Evolutionary conservation across 2,329 filamentous ascomycete species (phyloP), one percentile per base, ranked within the genome.

Genomic region (Talaromyces atroroseus): DNA sequence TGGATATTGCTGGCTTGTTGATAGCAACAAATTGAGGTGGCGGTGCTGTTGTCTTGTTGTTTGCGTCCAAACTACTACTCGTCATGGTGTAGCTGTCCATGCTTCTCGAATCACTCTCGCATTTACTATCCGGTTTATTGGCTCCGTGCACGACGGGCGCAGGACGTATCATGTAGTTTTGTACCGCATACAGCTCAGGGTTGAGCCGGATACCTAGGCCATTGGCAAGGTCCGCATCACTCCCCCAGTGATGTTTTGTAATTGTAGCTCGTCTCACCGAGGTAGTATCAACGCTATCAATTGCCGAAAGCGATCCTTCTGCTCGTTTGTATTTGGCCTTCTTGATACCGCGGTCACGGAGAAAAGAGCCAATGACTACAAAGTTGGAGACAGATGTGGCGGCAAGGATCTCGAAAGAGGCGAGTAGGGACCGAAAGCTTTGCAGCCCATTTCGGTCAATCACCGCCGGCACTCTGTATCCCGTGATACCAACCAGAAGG

Each of bases 301-400:
- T 75, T 2, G 78, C 75, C 16, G 79, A 83, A 23, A 58, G 26
- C 14, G 66, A 75, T 6, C 63, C 70, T 20, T 64, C 48, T 2
- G 54, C 62, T 68, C 64, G 68, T 49, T 87, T 86, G 74, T 89
- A 96, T 68, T 90, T 94, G 56, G 82, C 81, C 73, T 95, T 96
- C 78, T 97, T 97, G 42, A 91, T 77, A 24, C 94, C 94, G 53
- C 90, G 83, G 69, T 97, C 92, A 14, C 92, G 84, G 26, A 97
- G 85, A 66, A 97, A 97, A 0, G 92, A 95, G 12, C 92, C 92
- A 2, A 99, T 82, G 1, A 96, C 89, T 20, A 99, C 80, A 2
- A 88, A 86, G 68, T 97, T 99, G 12, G 92, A 89, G 0, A 95
- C 88, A 0, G 85, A 84, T 0, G 92, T 89, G 5, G 94, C 92